Evolutionary conservation across 1,284 basidiomycete species (phyloP).

Genomic region (Fomes fomentarius): DNA sequence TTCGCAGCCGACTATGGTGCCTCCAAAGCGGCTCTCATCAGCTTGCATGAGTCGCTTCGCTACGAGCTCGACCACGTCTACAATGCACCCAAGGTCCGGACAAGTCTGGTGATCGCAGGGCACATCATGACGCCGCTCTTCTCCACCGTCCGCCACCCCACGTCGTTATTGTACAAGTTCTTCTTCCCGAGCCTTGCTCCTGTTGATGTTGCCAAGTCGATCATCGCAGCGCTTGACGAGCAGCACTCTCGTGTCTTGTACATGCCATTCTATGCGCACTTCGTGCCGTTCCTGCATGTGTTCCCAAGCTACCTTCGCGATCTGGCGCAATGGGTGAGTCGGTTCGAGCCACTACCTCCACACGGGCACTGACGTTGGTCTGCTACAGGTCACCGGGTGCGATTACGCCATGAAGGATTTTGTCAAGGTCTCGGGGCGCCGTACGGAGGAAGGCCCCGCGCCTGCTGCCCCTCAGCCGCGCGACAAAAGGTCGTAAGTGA

Average conservation of each 20-base stretch:
- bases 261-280: conserved; percentile 75
- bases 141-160: conserved; percentile 56
- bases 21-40: conserved; percentile 83
- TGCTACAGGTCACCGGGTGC: conserved; percentile 50
- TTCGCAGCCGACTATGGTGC: conserved; percentile 82
- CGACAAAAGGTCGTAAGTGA: conserved; percentile 7
- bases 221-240: conserved; percentile 79
- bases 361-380: conserved; percentile 19
- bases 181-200: conserved; percentile 76
- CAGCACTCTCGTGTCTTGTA: conserved; percentile 73
- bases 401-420: conserved; percentile 51
- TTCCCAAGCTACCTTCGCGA: conserved; percentile 77
- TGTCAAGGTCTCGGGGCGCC: conserved; percentile 48
- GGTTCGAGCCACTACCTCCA: not conserved
- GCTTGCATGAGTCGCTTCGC: conserved; percentile 79
- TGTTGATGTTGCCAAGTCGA: conserved; percentile 75
- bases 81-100: conserved; percentile 72
- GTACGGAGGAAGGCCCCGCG: conserved; percentile 43
- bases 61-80: conserved; percentile 88
- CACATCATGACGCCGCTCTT: conserved; percentile 80
- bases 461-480: conserved; percentile 9
- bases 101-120: conserved; percentile 80
- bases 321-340: conserved; percentile 68
- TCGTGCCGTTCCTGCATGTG: conserved; percentile 55
- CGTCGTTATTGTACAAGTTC: conserved; percentile 62